phyloP scores from a whole-genome alignment of 2,329 filamentous ascomycete species.

The Cryoendolithus antarcticus region DNA sequence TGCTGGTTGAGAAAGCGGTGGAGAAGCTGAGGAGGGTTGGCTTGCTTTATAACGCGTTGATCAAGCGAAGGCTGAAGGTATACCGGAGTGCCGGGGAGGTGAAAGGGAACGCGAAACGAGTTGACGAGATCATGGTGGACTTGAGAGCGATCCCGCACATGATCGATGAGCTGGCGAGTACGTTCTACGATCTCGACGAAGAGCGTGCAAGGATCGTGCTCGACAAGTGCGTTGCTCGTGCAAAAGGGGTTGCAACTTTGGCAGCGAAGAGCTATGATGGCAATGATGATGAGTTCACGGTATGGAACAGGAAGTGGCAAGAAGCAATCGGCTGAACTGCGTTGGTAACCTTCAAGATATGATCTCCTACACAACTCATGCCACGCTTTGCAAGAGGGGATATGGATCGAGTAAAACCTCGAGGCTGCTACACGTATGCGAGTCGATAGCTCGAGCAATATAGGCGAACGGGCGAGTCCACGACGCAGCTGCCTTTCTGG shows the following conservation, averaged over 20 bases:
- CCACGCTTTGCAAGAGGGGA: no score
- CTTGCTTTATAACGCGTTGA: slow-evolving; percentile 56
- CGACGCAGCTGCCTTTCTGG: no score
- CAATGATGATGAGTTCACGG: slow-evolving; percentile 61
- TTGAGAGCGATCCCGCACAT: slow-evolving; percentile 51
- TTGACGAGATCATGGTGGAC: slow-evolving; percentile 45
- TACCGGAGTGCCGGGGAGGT: slow-evolving; percentile 9
- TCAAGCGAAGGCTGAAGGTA: slow-evolving; percentile 54
- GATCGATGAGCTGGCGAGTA: slow-evolving; percentile 57
- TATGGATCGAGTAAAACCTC: no score
- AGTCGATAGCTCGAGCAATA: no score
- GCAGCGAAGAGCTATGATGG: slow-evolving; percentile 51
- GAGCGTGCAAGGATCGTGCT: slow-evolving; percentile 47
- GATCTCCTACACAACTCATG: no score
- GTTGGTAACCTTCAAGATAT: no score
- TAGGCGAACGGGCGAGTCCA: no score
- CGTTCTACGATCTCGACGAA: slow-evolving; percentile 59
- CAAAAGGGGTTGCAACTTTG: slow-evolving; percentile 44
- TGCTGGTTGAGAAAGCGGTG: slow-evolving; percentile 51
- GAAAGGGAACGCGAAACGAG: slow-evolving; percentile 14
- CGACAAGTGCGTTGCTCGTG: slow-evolving; percentile 48
- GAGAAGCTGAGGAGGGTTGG: slow-evolving; percentile 55
- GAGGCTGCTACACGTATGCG: no score
- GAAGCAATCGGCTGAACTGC: slow-evolving; percentile 21
- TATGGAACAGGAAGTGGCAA: slow-evolving; percentile 55